A percentile compares a stretch with the other conserved stretches of the same genome.
These are phyloP conservation scores for Paraconiothyrium sp. DNA, from an alignment of 2,329 filamentous ascomycete genomes.

Conservation along the genomic window DNA sequence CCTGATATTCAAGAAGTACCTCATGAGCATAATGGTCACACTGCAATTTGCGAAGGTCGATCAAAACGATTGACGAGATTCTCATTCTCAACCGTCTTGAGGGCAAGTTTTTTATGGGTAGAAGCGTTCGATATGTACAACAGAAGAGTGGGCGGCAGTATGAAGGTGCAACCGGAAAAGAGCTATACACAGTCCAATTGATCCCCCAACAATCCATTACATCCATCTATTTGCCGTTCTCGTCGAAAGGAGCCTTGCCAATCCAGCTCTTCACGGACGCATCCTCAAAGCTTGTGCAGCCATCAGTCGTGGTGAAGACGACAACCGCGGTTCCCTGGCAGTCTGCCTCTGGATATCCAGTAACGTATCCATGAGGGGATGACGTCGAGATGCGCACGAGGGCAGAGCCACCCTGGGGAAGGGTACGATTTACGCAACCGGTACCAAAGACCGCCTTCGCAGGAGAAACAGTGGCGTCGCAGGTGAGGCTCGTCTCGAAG, in stretches of 20 bases:
- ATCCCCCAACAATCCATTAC: neutral
- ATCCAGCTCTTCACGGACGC: constrained; percentile 13
- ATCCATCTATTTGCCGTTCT: constrained; percentile 6
- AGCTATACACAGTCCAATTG: neutral
- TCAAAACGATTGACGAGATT: no score
- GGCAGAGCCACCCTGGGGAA: constrained; percentile 9
- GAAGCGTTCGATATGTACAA: neutral
- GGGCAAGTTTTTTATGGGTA: neutral
- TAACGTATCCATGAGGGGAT: constrained; percentile 5
- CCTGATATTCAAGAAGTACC: no score
- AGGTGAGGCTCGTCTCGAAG: constrained; percentile 10
- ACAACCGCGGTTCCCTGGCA: constrained; percentile 7
- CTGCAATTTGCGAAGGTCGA: no score
- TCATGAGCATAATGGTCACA: no score
- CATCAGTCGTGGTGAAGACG: constrained; percentile 11
- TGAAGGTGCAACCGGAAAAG: neutral
- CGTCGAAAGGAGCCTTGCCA: constrained; percentile 4
- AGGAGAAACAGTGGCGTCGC: neutral
- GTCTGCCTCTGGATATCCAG: constrained; percentile 2
- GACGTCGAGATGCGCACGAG: constrained; percentile 7
- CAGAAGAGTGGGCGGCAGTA: neutral
- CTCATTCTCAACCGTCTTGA: neutral
- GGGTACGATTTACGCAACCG: constrained; percentile 4
- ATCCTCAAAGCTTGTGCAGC: constrained; percentile 9
- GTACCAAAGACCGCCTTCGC: constrained; percentile 1